A percentile compares a stretch with the other conserved stretches of the same genome.
Conservation (phyloP, 805 yeast genomes). For the Cyberlindnera euphorbiae region DNA sequence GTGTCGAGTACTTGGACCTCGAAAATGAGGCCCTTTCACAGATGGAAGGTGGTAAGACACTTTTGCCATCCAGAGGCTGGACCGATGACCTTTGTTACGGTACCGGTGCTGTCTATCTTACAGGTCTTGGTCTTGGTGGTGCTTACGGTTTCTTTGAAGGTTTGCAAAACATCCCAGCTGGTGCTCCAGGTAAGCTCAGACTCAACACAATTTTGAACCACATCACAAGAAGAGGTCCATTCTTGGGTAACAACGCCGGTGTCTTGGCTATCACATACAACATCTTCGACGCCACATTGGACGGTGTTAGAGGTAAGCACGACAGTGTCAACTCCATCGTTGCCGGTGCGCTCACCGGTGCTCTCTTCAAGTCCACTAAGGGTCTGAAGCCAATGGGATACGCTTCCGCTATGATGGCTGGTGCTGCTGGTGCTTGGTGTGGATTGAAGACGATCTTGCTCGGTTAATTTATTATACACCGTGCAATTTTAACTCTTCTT, state of each 20-base stretch:
- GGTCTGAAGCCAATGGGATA: conserved; percentile 88
- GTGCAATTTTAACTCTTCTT: too few species aligned
- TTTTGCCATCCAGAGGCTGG: conserved; percentile 97
- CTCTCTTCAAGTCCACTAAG: conserved; percentile 77
- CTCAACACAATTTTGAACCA: conserved; percentile 88
- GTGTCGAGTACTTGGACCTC: conserved; percentile 83
- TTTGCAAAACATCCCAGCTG: conserved; percentile 65
- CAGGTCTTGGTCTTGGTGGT: conserved; percentile 89
- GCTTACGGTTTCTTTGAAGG: conserved; percentile 86
- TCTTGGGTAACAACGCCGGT: conserved; percentile 92
- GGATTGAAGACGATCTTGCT: conserved; percentile 50
- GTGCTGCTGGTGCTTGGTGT: conserved; percentile 92
- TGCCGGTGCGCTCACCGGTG: conserved; percentile 92
- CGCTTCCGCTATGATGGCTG: conserved; percentile 79
- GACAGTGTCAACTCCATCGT: conserved; percentile 79
- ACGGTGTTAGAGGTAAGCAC: conserved; percentile 79
- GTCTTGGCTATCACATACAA: conserved; percentile 88
- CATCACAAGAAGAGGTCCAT: conserved; percentile 94
- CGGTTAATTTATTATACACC: conserved; percentile 10
- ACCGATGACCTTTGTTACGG: conserved; percentile 97
- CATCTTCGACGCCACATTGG: conserved; percentile 74
- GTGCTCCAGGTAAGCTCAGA: conserved; percentile 74
- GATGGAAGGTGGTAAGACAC: conserved; percentile 85
- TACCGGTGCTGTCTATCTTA: conserved; percentile 86
- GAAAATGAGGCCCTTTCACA: conserved; percentile 75